These are phyloP conservation scores for Acer yangbiense DNA, from an alignment of 345 rosid species.

Conservation along the genomic window DNA sequence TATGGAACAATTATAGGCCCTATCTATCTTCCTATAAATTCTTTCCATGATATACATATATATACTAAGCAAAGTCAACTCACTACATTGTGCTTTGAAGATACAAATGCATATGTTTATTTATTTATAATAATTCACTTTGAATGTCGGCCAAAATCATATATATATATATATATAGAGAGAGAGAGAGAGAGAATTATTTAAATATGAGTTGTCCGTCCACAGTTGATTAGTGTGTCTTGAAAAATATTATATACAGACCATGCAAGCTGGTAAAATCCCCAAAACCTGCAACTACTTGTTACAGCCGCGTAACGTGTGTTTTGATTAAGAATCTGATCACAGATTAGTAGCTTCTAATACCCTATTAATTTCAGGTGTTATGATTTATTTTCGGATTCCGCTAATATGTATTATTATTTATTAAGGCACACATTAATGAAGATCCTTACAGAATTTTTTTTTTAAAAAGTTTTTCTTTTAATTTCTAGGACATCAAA, in stretches of 20 bases:
- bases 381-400: not conserved
- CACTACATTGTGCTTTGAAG: not conserved
- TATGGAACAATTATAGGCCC: not conserved
- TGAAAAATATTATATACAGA: constrained; percentile 7
- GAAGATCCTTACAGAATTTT: too few species aligned
- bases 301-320: constrained; percentile 30
- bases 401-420: not conserved
- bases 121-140: not conserved
- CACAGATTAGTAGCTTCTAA: not conserved
- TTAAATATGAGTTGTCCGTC: not conserved
- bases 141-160: constrained; percentile 3
- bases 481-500: too few species aligned
- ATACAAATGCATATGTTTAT: not conserved
- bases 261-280: constrained; percentile 18
- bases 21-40: not conserved
- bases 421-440: not conserved
- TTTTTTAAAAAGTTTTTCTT: too few species aligned
- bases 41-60: not conserved
- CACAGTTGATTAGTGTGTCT: constrained; percentile 15
- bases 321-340: constrained; percentile 13
- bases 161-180: not conserved
- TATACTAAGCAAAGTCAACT: constrained; percentile 9
- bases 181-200: too few species aligned
- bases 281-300: constrained; percentile 1
- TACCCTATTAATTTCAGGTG: not conserved